Base-by-base conservation (phyloP, 1,139 yeast genomes). In the Hyphopichia wangnamkhiaoensis region DNA sequence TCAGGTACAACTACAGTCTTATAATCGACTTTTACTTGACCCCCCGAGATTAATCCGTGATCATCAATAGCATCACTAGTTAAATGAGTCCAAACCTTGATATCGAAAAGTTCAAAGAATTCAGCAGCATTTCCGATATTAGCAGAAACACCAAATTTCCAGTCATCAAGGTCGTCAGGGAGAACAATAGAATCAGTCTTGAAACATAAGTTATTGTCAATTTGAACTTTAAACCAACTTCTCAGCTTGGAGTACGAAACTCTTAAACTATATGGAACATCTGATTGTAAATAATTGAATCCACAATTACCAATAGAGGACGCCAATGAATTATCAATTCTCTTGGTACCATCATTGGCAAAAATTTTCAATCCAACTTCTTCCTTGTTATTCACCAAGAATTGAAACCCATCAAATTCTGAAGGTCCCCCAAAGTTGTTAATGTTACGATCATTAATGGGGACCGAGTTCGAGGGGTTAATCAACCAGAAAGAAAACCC, bases 181-280 rank as follows among this genome's bases (percentile, higher is more conserved):
- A 80, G 53, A 19, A 57, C 52, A 31, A 84, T 64, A 39, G 74
- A 59, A 44, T 77, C 74, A 0, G 90, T 82, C 54, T 80, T 81
- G 61, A 84, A 79, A 54, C 90, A 81, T 40, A 85, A 67, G 49
- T 76, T 79, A 54, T 85, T 85, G 56, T 85, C 89, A 33, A 83
- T 61, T 48, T 85, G 89, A 14, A 84, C 72, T 48, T 82, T 82
- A 44, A 85, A 70, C 51, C 73, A 59, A 24, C 67, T 65, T 21
- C 47, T 45, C 1, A 45, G 29, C n/a, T 61, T 58, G 25, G 80
- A 73, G 50, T 82, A 84, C 2, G 84, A 76, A 12, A 84, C 50
- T 59, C 90, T 75, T n/a, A 84, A 40, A 1, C 86, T 82, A 29
- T 77, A 68, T 7, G 94, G 93, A 6, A 84, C 85, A 46, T 78